These are phyloP conservation scores for Melastoma malabathricum DNA, from an alignment of 345 rosid species.

Conservation along the genomic window DNA sequence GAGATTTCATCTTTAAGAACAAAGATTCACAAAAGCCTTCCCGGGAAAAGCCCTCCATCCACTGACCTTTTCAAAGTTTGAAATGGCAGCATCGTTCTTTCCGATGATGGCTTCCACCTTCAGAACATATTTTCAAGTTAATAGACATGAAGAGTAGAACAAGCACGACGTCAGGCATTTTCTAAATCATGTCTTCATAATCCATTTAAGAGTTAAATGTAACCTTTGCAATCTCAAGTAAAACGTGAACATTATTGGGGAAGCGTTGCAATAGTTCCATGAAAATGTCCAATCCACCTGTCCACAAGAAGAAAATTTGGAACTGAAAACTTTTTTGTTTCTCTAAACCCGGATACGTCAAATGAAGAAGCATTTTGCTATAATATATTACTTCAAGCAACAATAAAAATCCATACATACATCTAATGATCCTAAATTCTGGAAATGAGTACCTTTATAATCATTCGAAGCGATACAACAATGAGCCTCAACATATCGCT, in stretches of 20 bases:
- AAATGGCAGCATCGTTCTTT: conserved; percentile 80
- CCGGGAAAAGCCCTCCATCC: conserved; percentile 3
- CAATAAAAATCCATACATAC: neutral
- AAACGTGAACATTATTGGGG: conserved; percentile 71
- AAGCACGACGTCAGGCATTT: neutral
- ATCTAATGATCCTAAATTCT: conserved; percentile 4
- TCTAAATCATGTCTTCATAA: neutral
- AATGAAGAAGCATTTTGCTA: neutral
- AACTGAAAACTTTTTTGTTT: neutral
- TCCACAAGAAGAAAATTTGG: conserved; percentile 4
- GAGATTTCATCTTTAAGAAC: conserved; percentile 1
- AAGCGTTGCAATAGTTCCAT: conserved; percentile 78
- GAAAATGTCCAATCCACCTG: conserved; percentile 89
- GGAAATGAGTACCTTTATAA: conserved; percentile 53
- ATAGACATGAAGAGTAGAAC: neutral
- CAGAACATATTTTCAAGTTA: neutral
- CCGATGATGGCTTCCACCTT: conserved; percentile 94
- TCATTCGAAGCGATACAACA: conserved; percentile 87
- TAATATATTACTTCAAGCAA: neutral
- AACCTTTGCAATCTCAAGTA: conserved; percentile 97
- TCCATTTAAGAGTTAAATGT: conserved; percentile 8
- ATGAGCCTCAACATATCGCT: conserved; percentile 97
- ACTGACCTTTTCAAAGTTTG: conserved; percentile 82
- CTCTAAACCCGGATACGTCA: no score
- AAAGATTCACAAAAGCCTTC: neutral